These are phyloP conservation scores for Cicer yamashitae DNA, from an alignment of 306 rosid genomes.

Conservation along the genomic window DNA sequence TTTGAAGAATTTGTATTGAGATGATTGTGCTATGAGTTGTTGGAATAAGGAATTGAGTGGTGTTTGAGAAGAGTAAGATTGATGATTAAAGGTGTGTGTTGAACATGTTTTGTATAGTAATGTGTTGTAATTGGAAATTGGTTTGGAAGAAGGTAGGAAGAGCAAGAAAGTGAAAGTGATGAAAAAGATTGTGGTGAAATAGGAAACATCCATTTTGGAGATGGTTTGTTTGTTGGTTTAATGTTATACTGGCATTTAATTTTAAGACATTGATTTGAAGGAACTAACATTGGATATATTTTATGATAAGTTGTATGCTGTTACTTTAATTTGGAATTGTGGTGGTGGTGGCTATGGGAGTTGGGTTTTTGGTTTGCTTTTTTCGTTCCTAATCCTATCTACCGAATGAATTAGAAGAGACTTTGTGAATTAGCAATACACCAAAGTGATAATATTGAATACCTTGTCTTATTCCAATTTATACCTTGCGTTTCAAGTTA, in stretches of 20 bases:
- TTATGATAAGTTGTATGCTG: not conserved
- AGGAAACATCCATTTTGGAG: constrained; percentile 37
- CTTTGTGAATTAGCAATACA: not conserved
- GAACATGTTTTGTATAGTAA: constrained; percentile 66
- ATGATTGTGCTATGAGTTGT: constrained; percentile 57
- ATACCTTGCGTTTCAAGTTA: not conserved
- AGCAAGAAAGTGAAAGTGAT: constrained; percentile 33
- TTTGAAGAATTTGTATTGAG: constrained; percentile 62
- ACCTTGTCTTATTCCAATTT: not conserved
- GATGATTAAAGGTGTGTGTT: constrained; percentile 44
- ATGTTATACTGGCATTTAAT: not conserved
- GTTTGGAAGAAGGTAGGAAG: constrained; percentile 38
- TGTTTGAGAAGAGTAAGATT: constrained; percentile 46
- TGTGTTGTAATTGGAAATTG: constrained; percentile 48
- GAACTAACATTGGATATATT: not conserved
- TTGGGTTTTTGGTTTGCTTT: constrained; percentile 38
- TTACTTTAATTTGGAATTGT: constrained; percentile 10
- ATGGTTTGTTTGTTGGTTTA: constrained; percentile 1
- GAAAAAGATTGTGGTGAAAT: constrained; percentile 34
- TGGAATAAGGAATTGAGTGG: constrained; percentile 64
- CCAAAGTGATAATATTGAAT: not conserved
- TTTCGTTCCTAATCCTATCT: constrained; percentile 62
- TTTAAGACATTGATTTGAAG: constrained; percentile 28
- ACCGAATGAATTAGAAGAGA: constrained; percentile 29
- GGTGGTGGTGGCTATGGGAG: constrained; percentile 38